Conservation (phyloP, 1,284 basidiomycete species). For the Fistulinella cinereoalba region DNA sequence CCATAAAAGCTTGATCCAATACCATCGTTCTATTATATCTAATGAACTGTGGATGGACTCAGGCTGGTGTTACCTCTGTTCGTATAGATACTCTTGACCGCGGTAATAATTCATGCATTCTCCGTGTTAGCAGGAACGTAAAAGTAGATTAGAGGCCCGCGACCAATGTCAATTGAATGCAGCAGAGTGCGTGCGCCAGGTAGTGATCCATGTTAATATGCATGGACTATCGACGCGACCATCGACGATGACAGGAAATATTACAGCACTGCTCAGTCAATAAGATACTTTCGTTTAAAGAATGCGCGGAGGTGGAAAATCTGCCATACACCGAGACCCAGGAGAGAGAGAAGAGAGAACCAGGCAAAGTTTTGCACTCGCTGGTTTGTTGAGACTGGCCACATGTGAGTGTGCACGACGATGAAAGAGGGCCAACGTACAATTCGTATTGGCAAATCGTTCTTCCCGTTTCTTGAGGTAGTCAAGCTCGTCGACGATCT, state of each 20-base stretch:
- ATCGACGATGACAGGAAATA: conserved; percentile 3
- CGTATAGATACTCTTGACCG: too few relatives aligned
- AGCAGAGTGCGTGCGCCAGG: too few relatives aligned
- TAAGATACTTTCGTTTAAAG: conserved; percentile 97
- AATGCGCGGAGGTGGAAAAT: conserved; percentile 90
- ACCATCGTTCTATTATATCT: too few relatives aligned
- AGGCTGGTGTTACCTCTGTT: too few relatives aligned
- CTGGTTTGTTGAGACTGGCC: conserved; percentile 82
- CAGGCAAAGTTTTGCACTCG: conserved; percentile 94
- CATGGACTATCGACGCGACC: too few relatives aligned
- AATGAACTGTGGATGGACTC: too few relatives aligned
- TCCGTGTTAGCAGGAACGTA: too few relatives aligned
- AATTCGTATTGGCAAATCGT: conserved; percentile 87
- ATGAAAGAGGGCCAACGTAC: conserved; percentile 48
- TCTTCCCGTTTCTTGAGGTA: conserved; percentile 91
- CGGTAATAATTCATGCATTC: too few relatives aligned
- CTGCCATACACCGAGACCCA: conserved; percentile 92
- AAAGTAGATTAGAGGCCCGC: too few relatives aligned
- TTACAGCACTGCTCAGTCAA: conserved; percentile 57
- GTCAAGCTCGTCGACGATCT: conserved; percentile 91
- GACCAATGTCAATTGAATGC: too few relatives aligned
- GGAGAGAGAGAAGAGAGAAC: conserved; percentile 78
- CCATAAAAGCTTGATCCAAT: too few relatives aligned
- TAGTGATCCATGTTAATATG: too few relatives aligned
- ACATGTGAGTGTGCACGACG: conserved; percentile 2